These are phyloP conservation scores for Auxenochlorella pyrenoidosa DNA, from an alignment of 139 green algal genomes.

Conservation along the genomic window DNA sequence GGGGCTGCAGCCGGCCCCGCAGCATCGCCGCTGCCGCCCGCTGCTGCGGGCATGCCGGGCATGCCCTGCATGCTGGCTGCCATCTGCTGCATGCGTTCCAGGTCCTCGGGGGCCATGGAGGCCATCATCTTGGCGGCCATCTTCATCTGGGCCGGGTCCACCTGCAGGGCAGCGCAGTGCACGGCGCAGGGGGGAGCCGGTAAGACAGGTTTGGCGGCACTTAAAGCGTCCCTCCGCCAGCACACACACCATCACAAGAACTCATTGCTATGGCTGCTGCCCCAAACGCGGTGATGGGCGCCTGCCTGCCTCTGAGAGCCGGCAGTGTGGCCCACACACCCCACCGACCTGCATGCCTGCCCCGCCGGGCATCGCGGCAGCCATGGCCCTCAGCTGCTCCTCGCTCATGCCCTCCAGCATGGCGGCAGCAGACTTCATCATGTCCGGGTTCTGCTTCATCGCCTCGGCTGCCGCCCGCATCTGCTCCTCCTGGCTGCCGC, in stretches of 20 bases:
- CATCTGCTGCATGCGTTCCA: constrained; percentile 47
- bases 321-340: too few species aligned
- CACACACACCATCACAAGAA: too few species aligned
- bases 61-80: constrained; percentile 16
- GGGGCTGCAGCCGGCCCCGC: background rate
- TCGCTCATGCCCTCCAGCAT: constrained; percentile 51
- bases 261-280: too few species aligned
- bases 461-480: constrained; percentile 1
- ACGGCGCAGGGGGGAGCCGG: too few species aligned
- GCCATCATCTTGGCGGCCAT: constrained; percentile 55
- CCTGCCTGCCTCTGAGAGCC: too few species aligned
- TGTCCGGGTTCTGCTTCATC: constrained; percentile 25
- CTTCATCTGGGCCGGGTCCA: constrained; percentile 43
- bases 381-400: constrained; percentile 52
- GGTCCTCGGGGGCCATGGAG: constrained; percentile 43
- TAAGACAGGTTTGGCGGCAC: too few species aligned
- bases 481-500: background rate
- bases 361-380: constrained; percentile 31
- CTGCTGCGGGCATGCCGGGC: background rate
- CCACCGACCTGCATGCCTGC: constrained; percentile 34
- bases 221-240: too few species aligned
- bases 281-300: too few species aligned
- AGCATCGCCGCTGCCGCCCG: background rate
- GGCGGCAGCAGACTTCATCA: constrained; percentile 35
- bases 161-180: background rate